Evolutionary conservation across 202 grass and related monocot species (phyloP).

Genomic region (Digitaria exilis): DNA sequence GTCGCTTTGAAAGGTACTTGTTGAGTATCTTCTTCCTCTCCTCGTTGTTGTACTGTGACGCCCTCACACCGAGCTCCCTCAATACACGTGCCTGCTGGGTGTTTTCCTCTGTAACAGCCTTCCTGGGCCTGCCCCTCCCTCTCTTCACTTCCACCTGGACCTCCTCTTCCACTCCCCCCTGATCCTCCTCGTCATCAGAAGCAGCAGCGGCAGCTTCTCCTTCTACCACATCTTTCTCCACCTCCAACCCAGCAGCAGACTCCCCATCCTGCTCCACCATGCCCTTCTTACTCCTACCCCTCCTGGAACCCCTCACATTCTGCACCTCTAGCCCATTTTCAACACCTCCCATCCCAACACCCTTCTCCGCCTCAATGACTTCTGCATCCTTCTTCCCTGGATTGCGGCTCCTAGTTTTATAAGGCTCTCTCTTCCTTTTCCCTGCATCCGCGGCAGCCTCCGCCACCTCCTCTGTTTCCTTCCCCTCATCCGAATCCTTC

Average conservation of each 20-base stretch:
- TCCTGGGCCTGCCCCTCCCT: slow-evolving; percentile 50
- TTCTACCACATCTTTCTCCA: not conserved
- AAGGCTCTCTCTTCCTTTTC: slow-evolving; percentile 44
- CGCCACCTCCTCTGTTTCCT: slow-evolving; percentile 34
- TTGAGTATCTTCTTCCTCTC: slow-evolving; percentile 80
- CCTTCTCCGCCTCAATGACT: slow-evolving; percentile 36
- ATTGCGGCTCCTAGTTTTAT: slow-evolving; percentile 44
- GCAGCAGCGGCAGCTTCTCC: not conserved
- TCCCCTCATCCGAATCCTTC: slow-evolving; percentile 40
- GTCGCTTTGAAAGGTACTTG: slow-evolving; percentile 72
- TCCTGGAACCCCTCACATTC: slow-evolving; percentile 9
- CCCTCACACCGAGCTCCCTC: slow-evolving; percentile 52
- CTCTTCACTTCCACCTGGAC: slow-evolving; percentile 40
- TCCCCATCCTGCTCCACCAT: not conserved
- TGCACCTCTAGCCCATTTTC: slow-evolving; percentile 24
- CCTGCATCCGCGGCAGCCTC: slow-evolving; percentile 10
- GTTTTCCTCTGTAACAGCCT: slow-evolving; percentile 39
- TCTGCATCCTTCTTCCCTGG: slow-evolving; percentile 15
- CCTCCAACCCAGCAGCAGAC: not conserved
- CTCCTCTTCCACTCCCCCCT: slow-evolving; percentile 41
- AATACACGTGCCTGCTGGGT: slow-evolving; percentile 39
- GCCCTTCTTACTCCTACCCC: slow-evolving; percentile 25
- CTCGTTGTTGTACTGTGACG: slow-evolving; percentile 54
- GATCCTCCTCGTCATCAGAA: not conserved
- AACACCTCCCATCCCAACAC: not conserved